A percentile compares a stretch with the other conserved stretches of the same genome.
Evolutionary conservation across 257 asterid genomes (phyloP).

Genomic region (Linaria vulgaris): DNA sequence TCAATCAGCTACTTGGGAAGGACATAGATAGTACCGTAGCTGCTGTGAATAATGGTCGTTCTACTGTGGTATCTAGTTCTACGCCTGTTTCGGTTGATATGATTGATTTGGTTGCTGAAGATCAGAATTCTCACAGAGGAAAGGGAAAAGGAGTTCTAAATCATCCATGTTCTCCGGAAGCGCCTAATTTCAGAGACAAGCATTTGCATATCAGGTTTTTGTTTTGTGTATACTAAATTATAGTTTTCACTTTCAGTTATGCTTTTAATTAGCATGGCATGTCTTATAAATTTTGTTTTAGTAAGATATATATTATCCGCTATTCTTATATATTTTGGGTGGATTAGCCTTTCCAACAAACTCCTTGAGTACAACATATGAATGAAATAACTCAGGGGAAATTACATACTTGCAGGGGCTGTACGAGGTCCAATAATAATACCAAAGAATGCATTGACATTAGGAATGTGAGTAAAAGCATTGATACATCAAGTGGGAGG

Average conservation of each 20-base stretch:
- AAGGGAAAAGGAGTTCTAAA: slow-evolving; percentile 72
- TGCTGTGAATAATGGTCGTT: slow-evolving; percentile 32
- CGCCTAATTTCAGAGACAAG: slow-evolving; percentile 29
- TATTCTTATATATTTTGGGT: background rate
- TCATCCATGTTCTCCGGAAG: slow-evolving; percentile 43
- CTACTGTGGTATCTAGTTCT: slow-evolving; percentile 31
- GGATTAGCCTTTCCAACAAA: background rate
- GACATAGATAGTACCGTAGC: slow-evolving; percentile 30
- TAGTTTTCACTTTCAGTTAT: slow-evolving; percentile 15
- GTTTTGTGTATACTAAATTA: slow-evolving; percentile 1
- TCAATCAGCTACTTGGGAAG: slow-evolving; percentile 45
- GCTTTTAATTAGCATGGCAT: slow-evolving; percentile 18
- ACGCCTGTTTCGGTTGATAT: slow-evolving; percentile 32
- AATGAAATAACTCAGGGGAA: slow-evolving; percentile 12
- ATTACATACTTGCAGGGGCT: slow-evolving; percentile 44
- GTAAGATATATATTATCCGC: slow-evolving; percentile 2
- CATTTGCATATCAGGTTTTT: slow-evolving; percentile 49
- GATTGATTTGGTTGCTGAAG: slow-evolving; percentile 53
- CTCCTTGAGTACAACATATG: background rate
- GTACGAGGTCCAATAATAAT: slow-evolving; percentile 34
- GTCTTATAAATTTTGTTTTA: slow-evolving; percentile 13
- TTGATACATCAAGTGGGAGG: slow-evolving; percentile 55
- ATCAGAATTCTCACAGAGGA: slow-evolving; percentile 31
- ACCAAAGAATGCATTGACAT: slow-evolving; percentile 35
- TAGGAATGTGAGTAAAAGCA: slow-evolving; percentile 25